Evolutionary conservation across 805 yeast species (phyloP), one percentile per base, ranked within the genome.

Genomic region (Candida patagonica): DNA sequence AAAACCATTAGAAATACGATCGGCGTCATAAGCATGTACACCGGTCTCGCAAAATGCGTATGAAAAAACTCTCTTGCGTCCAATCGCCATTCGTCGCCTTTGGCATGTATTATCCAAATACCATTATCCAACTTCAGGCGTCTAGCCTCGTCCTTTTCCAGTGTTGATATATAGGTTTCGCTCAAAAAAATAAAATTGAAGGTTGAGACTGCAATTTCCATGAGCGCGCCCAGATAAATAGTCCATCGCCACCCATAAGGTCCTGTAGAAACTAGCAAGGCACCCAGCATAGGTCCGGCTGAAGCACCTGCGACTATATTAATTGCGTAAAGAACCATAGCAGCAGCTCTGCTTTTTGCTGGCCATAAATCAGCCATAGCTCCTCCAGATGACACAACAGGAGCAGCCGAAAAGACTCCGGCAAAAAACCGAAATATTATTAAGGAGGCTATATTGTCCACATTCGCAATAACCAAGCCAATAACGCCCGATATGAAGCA

Each of bases 1-100:
- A 58, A 31, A 19, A 70, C 65, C 34, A 69, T 48, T 44, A 65
- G 49, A 17, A 62, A 53, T 33, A 67, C 56, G 37, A 69, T 66
- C 0, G 73, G 73, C 10, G 71, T 70, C 16, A 74, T 60, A 13
- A 76, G 76, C 63, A 89, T 84, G 49, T 74, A 76, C 46, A 89
- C 63, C 2, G 97, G 97, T 52, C 96, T 73, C 50, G 75, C 62
- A 41, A 88, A 68, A 65, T 87, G 84, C 19, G 83, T 73, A 43
- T 74, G 70, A 44, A 85, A 50, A 59, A 88, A 67, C 57, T 88
- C 95, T 25, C 64, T 66, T 35, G 82, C 57, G 1, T 81, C 63
- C 58, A 86, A 59, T 36, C 85, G 85, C 56, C 74, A 76, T 24
- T 89, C 92, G 58, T 88, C 96, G 58, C 84, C 94, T 62, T 84